Conservation (phyloP, 805 yeast genomes). For the Kazachstania viticola region DNA sequence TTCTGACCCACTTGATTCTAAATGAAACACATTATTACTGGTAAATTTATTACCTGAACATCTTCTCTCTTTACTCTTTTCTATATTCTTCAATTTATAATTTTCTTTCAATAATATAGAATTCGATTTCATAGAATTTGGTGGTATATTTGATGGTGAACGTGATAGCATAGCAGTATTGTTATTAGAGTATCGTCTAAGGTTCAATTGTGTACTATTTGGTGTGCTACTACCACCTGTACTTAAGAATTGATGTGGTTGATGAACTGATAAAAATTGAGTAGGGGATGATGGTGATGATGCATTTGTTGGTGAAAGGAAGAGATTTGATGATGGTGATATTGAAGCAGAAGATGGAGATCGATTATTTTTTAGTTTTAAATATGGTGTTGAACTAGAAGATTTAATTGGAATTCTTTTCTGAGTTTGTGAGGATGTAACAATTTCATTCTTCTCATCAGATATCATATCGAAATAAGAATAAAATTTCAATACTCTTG, state of each 20-base stretch:
- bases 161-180: constrained; percentile 8
- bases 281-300: too few species aligned
- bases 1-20: constrained; percentile 23
- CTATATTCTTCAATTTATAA: constrained; percentile 1
- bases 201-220: too few species aligned
- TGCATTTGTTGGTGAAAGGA: too few species aligned
- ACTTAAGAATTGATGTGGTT: too few species aligned
- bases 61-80: too few species aligned
- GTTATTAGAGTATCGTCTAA: constrained; percentile 5
- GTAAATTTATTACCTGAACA: background rate
- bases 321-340: constrained; percentile 3
- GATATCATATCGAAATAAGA: constrained; percentile 73
- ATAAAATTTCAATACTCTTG: constrained; percentile 37
- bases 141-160: constrained; percentile 10
- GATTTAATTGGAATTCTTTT: background rate
- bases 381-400: constrained; percentile 4
- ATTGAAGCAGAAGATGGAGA: constrained; percentile 5
- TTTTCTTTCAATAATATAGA: background rate
- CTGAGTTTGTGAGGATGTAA: constrained; percentile 15
- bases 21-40: constrained; percentile 11
- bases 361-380: constrained; percentile 8
- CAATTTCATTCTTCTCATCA: constrained; percentile 31
- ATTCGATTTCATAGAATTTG: background rate
- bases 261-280: too few species aligned
- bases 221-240: too few species aligned